phyloP scores from a whole-genome alignment of 1,284 basidiomycete genomes.

The Cutaneotrichosporon cyanovorans region DNA sequence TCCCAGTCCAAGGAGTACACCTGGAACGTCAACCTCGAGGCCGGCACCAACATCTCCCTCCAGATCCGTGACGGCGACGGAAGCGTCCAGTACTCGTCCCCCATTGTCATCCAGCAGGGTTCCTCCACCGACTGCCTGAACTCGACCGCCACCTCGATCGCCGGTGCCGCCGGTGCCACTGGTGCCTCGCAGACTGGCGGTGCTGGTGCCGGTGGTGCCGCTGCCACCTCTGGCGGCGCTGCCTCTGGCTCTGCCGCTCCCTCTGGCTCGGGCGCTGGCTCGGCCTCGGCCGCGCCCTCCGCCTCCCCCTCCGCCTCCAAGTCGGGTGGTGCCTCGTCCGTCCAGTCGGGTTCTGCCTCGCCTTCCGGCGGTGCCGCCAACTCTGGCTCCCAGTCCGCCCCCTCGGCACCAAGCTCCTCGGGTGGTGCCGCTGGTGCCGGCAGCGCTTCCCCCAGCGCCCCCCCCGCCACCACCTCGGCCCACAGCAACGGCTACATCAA shows the following conservation, averaged over 20 bases:
- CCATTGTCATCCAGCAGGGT: conserved; percentile 51
- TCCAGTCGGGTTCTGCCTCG: background rate
- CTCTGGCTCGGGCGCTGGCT: background rate
- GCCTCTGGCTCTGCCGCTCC: background rate
- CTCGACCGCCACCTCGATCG: background rate
- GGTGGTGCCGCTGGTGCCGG: background rate
- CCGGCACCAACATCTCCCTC: conserved; percentile 46
- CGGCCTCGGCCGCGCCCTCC: background rate
- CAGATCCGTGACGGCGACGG: conserved; percentile 48
- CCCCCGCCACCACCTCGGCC: background rate
- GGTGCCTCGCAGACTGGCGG: background rate
- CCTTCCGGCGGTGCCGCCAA: background rate
- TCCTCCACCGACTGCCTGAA: conserved; percentile 36
- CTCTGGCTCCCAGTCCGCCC: background rate
- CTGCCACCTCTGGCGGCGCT: background rate
- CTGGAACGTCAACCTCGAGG: conserved; percentile 57
- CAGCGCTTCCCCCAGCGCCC: background rate
- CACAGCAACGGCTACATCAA: background rate
- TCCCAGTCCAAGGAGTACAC: conserved; percentile 49
- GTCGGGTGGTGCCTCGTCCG: background rate
- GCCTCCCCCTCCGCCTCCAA: background rate
- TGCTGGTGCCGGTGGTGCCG: background rate
- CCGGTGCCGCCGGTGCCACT: conserved; percentile 1
- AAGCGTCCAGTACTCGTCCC: conserved; percentile 53
- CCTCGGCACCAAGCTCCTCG: background rate